Base-by-base conservation (phyloP, 208 protist species). In the Novymonas esmeraldas region DNA sequence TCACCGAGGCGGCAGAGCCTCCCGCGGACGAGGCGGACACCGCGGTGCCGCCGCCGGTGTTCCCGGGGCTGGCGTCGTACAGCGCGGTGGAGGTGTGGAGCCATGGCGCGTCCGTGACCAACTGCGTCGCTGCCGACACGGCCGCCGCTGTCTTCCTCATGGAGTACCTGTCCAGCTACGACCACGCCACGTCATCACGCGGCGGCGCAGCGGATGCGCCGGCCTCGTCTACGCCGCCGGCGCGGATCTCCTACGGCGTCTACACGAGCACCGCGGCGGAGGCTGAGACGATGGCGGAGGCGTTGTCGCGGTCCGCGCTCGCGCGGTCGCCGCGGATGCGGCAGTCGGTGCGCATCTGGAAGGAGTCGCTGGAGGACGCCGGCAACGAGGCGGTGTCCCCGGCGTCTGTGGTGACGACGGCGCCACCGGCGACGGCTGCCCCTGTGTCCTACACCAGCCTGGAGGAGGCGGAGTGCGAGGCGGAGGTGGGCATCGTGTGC, bases 61-160 rank as follows among this genome's bases (percentile, higher is more conserved):
- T 92, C 70, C 67, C 60, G 28, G 87, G 79, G n/a, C 58, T 84
- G 61, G 81, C 77, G 52, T 89, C 82, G 3, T 76, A 58, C 72
- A 82, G 74, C 56, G 62, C 81, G 34, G 70, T 96, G 29, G 85
- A 94, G 64, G 60, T 85, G 60, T 96, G 90, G 88, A 90, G 81
- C 33, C 87, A 96, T 73, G 87, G 86, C 14, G 82, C 80, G 39
- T 66, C 85, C 6, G 34, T 78, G 26, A 59, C 48, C 18, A 51
- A 73, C n/a, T 72, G 56, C 56, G 59, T 79, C n/a, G 57, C 63
- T 3, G 85, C 85, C 39, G 90, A 96, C 57, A 61, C 73, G 2
- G 64, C 74, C 9, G 88, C 85, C 6, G 82, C 88, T 7, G 45
- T 60, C 18, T 94, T 94, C 65, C 50, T 92, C 34, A 55, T 70